Evolutionary conservation across 352 stramenopile species (phyloP).

Genomic region (Phytopythium cucurbitacearum): DNA sequence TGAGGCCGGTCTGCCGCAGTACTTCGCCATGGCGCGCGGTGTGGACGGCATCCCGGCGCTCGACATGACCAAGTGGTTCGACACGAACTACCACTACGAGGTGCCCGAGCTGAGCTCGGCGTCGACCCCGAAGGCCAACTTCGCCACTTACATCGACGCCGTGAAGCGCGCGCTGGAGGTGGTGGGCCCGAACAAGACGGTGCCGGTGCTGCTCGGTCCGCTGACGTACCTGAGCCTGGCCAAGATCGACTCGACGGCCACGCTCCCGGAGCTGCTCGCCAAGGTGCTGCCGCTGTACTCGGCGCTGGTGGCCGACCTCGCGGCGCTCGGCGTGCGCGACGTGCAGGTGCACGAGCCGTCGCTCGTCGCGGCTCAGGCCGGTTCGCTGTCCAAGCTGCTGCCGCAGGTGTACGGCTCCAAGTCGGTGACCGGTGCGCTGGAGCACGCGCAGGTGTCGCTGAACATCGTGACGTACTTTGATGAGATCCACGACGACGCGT

Average conservation of each 20-base stretch:
- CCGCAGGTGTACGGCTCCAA: slow-evolving; percentile 66
- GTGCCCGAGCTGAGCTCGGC: slow-evolving; percentile 86
- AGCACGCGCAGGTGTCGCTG: slow-evolving; percentile 54
- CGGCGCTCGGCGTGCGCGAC: slow-evolving; percentile 69
- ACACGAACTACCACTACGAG: slow-evolving; percentile 96
- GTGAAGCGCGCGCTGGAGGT: slow-evolving; percentile 77
- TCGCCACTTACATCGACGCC: slow-evolving; percentile 57
- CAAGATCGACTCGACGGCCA: slow-evolving; percentile 68
- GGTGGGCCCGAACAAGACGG: slow-evolving; percentile 78
- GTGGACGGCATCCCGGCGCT: slow-evolving; percentile 88
- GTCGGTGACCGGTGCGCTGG: slow-evolving; percentile 42
- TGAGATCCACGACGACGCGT: slow-evolving; percentile 83
- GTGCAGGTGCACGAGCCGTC: slow-evolving; percentile 91
- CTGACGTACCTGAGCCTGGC: slow-evolving; percentile 78
- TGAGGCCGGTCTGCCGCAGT: slow-evolving; percentile 50
- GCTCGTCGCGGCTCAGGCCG: slow-evolving; percentile 72
- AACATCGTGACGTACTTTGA: slow-evolving; percentile 90
- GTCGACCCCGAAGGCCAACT: slow-evolving; percentile 75
- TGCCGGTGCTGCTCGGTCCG: slow-evolving; percentile 79
- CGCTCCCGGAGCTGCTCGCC: slow-evolving; percentile 59
- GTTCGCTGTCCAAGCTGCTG: slow-evolving; percentile 51
- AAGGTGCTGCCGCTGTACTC: slow-evolving; percentile 81
- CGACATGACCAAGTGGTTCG: slow-evolving; percentile 95
- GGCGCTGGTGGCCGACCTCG: slow-evolving; percentile 66
- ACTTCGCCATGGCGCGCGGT: slow-evolving; percentile 91